Conservation (phyloP, 1,284 basidiomycete species). For the Butyriboletus appendiculatus region DNA sequence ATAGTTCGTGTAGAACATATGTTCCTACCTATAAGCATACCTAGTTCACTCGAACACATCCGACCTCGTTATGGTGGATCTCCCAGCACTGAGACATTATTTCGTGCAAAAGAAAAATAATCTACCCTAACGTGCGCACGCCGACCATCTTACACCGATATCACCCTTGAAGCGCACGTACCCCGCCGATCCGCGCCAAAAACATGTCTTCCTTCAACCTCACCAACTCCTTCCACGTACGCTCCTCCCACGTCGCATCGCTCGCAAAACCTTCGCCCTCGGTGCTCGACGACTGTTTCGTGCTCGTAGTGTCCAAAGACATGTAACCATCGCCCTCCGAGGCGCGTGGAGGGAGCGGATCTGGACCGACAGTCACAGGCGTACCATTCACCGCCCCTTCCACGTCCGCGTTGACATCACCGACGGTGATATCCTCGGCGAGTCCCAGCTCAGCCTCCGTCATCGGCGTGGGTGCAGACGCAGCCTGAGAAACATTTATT, state of each 20-base stretch:
- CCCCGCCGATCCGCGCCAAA: constrained; percentile 78
- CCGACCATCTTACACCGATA: neutral
- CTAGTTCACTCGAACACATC: neutral
- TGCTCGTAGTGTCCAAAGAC: constrained; percentile 23
- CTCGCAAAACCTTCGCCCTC: constrained; percentile 47
- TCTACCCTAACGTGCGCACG: neutral
- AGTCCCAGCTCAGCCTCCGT: constrained; percentile 1
- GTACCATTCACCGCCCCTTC: neutral
- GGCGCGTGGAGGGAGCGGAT: neutral
- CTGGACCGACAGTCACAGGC: neutral
- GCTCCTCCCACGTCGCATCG: constrained; percentile 84
- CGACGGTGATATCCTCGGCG: neutral
- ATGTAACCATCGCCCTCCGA: constrained; percentile 5
- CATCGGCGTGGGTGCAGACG: neutral
- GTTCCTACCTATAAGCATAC: too few species aligned
- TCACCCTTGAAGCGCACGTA: constrained; percentile 36
- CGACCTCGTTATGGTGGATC: neutral
- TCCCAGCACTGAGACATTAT: neutral
- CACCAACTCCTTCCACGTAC: constrained; percentile 84
- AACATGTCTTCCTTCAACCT: constrained; percentile 88
- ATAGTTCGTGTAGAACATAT: too few species aligned
- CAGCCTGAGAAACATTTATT: neutral
- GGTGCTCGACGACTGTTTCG: constrained; percentile 21
- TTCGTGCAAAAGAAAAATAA: neutral
- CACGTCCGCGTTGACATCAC: neutral